Conservation (phyloP, 805 yeast species). For the Scheffersomyces amazonensis region DNA sequence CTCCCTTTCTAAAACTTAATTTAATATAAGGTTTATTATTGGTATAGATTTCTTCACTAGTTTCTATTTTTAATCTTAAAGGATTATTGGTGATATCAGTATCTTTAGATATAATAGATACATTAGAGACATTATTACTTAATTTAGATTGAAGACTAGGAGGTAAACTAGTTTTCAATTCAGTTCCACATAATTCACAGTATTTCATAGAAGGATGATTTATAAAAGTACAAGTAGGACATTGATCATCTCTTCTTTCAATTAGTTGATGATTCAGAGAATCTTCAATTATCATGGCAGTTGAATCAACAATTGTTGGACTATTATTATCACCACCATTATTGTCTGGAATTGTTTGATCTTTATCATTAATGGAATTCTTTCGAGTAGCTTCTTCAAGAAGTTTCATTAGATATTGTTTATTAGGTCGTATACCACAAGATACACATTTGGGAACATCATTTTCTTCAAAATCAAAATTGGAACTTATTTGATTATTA, state of each 20-base stretch:
- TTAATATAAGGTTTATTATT: constrained; percentile 46
- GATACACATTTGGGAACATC: constrained; percentile 34
- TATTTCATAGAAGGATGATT: constrained; percentile 75
- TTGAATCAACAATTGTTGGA: neutral
- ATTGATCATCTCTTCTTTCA: constrained; percentile 32
- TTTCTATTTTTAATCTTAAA: constrained; percentile 23
- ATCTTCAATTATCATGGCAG: neutral
- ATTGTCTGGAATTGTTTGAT: constrained; percentile 1
- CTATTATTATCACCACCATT: neutral
- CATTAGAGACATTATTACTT: constrained; percentile 2
- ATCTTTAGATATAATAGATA: neutral
- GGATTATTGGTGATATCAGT: constrained; percentile 1
- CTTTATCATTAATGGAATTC: neutral
- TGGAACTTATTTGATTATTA: constrained; percentile 41
- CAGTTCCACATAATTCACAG: constrained; percentile 88
- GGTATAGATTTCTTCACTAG: constrained; percentile 30
- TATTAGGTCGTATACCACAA: constrained; percentile 35
- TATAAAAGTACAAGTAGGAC: constrained; percentile 68
- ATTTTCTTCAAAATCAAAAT: constrained; percentile 13
- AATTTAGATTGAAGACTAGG: neutral
- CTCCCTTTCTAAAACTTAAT: constrained; percentile 73
- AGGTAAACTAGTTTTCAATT: constrained; percentile 12
- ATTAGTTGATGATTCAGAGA: neutral
- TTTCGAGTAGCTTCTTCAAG: neutral
- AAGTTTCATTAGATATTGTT: constrained; percentile 2